Evolutionary conservation across 2,329 filamentous ascomycete genomes (phyloP).

Genomic region (Diaporthe aspalathi): DNA sequence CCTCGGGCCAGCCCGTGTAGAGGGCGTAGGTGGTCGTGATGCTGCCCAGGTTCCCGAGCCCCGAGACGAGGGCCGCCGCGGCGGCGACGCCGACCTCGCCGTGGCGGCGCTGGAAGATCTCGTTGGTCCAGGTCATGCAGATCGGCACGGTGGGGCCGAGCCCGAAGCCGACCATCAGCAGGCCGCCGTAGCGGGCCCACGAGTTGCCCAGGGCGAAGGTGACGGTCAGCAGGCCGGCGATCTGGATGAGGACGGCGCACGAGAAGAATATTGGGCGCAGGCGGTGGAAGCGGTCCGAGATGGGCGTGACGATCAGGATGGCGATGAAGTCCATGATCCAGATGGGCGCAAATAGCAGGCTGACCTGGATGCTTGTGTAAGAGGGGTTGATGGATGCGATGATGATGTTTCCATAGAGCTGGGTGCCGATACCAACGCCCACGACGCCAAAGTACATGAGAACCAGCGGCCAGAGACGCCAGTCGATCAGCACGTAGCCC

Average conservation of each 20-base stretch:
- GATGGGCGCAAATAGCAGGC: constrained; percentile 88
- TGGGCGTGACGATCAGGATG: constrained; percentile 85
- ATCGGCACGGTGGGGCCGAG: constrained; percentile 91
- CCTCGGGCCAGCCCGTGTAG: constrained; percentile 86
- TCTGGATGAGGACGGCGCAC: constrained; percentile 80
- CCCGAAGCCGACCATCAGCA: constrained; percentile 91
- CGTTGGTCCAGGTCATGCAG: constrained; percentile 93
- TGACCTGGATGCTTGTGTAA: constrained; percentile 80
- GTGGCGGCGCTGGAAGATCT: constrained; percentile 90
- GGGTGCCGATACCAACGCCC: constrained; percentile 89
- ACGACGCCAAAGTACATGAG: constrained; percentile 97
- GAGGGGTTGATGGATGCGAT: constrained; percentile 81
- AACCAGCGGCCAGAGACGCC: constrained; percentile 86
- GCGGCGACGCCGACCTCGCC: constrained; percentile 92
- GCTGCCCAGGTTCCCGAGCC: constrained; percentile 86
- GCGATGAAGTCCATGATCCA: constrained; percentile 94
- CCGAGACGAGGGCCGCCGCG: constrained; percentile 86
- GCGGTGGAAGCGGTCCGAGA: constrained; percentile 88
- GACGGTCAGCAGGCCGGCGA: constrained; percentile 81
- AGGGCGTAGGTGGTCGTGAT: constrained; percentile 90
- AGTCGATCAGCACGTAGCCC: constrained; percentile 78
- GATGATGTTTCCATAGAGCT: constrained; percentile 89
- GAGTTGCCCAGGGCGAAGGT: constrained; percentile 78
- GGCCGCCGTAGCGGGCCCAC: constrained; percentile 88
- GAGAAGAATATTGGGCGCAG: constrained; percentile 86